Base-by-base conservation (phyloP, 192 early-diverging fungal species). In the Entomortierella parvispora region DNA sequence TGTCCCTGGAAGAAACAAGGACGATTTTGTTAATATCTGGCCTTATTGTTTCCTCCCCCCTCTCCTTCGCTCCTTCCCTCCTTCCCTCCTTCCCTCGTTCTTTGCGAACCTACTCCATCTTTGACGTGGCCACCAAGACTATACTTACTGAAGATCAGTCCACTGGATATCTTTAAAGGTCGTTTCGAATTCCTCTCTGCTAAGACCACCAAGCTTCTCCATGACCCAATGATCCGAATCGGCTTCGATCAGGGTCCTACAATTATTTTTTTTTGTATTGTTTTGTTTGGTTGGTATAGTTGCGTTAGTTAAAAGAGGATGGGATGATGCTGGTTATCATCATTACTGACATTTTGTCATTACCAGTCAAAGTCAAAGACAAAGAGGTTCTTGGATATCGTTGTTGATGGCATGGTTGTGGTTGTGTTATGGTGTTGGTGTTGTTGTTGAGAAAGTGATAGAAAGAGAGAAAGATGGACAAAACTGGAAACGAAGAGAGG, bases 301-400 rank as follows among this genome's bases (percentile, higher is more conserved):
- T n/a, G 14, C 17, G 18, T n/a, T 31, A 22, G 26, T 55, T 2
- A 29, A 42, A 52, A 25, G 32, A 65, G 26, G 23, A 12, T 6
- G 33, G 25, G 40, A 23, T 31, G 18, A 18, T 44, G 1, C 32
- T 49, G 47, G 20, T 23, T 18, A 18, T 37, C 14, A 52, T 33
- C 25, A 9, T 14, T 10, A 42, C 29, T 2, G 11, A n/a, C 33
- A 51, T 61, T 48, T 25, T 25, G 10, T n/a, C 18, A 15, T 46
- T 83, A 90, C 88, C 89, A 90, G 80, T 90, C 89, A 79, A 90
- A 90, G 57, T 90, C 89, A 82, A 90, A 90, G 14, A 87, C 86
- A 31, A 85, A 79, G 45, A 90, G 58, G 52, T 68, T 82, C 47
- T 79, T 69, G 7, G 75, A 45, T 28, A 44, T 26, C 17, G 60